phyloP scores from a whole-genome alignment of 164 flowering plant genomes.

The Stephania japonica region DNA sequence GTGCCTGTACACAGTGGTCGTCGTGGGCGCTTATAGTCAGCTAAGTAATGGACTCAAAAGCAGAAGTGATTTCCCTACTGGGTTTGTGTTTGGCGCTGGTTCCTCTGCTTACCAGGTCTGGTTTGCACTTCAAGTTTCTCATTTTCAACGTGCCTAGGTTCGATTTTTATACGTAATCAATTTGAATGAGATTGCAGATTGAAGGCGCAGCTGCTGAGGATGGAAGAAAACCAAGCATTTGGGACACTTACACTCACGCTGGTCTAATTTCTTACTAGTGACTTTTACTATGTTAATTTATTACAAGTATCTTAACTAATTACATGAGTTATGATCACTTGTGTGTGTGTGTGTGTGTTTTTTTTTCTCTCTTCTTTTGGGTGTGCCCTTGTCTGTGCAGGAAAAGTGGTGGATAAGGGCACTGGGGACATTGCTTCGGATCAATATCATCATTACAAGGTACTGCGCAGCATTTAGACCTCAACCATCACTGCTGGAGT shows the following conservation, averaged over 20 bases:
- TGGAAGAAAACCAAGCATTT: slow-evolving; percentile 14
- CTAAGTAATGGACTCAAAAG: neutral
- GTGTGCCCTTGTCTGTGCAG: neutral
- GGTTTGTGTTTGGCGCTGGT: slow-evolving; percentile 9
- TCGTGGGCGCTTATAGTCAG: neutral
- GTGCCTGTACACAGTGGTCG: neutral
- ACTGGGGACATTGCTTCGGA: slow-evolving; percentile 2
- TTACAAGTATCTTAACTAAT: no score
- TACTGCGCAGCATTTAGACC: neutral
- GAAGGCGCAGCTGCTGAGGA: slow-evolving; percentile 12
- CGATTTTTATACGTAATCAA: neutral
- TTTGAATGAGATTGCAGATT: neutral
- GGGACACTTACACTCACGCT: slow-evolving; percentile 9
- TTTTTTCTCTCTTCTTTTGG: no score
- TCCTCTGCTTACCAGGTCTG: slow-evolving; percentile 9
- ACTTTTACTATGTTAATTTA: neutral
- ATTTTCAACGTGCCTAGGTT: no score
- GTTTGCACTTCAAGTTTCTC: neutral
- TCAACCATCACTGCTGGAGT: no score
- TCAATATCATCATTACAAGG: slow-evolving; percentile 10
- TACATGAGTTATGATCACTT: no score
- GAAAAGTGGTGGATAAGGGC: slow-evolving; percentile 1
- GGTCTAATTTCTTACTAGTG: neutral
- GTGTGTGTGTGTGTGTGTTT: no score
- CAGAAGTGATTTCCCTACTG: slow-evolving; percentile 7